Base-by-base conservation (phyloP, 208 protist species). In the Trypanosoma avium region DNA sequence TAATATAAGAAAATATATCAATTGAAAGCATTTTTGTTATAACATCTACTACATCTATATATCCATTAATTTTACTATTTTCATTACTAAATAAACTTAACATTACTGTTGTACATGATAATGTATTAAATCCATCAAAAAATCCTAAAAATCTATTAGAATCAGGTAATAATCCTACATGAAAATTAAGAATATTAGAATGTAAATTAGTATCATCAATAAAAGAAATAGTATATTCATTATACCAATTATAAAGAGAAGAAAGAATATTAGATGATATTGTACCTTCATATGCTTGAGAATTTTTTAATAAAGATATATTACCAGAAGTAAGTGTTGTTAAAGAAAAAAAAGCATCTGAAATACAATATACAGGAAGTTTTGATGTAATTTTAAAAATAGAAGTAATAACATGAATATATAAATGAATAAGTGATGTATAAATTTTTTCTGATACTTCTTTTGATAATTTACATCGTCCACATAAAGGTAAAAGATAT, bases 371-470 rank as follows among this genome's bases (percentile, higher is more conserved):
- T 19, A 36, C 26, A 32, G 61, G 38, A 30, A 70, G 22, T 13
- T 47, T 32, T 29, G 53, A 38, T 27, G 69, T 4, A 22, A 54
- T 24, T 9, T n/a, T 32, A 27, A 76, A 43, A 33, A 56, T 49
- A 24, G 47, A 61, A 22, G 48, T 38, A 33, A 76, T 61, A n/a
- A 68, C 53, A 21, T 67, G 70, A 10, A 61, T 21, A 29, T 70
- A 76, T 19, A 76, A 27, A 49, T 57, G 53, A 38, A 70, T 27
- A 55, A 76, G 54, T 43, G 62, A 49, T 35, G 62, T 61, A 49
- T 7, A 29, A 22, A 69, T 60, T 38, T 59, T 69, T 15, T 59
- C 21, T 6, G 38, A 22, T 19, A 35, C 62, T n/a, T 46, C 52
- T 49, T 61, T 69, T 38, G 52, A 60, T 27, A 13, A 15, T 36